phyloP scores from a whole-genome alignment of 257 asterid genomes.

The Galeopsis tetrahit region DNA sequence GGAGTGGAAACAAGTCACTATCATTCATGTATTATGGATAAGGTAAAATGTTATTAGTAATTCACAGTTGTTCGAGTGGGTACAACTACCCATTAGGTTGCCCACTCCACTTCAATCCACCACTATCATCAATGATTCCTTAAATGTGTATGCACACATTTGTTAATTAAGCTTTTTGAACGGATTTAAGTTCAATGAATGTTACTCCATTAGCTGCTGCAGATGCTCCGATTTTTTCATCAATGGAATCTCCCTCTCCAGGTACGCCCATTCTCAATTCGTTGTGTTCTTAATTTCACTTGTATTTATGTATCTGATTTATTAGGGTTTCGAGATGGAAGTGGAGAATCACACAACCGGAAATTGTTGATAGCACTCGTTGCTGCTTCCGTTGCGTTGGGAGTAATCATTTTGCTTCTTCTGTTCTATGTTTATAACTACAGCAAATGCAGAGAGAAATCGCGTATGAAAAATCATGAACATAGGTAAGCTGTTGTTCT shows the following conservation, averaged over 20 bases:
- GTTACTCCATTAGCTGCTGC: slow-evolving; percentile 7
- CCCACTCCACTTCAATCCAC: too few species aligned
- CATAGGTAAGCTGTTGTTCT: slow-evolving; percentile 35
- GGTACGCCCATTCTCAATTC: slow-evolving; percentile 25
- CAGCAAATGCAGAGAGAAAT: slow-evolving; percentile 41
- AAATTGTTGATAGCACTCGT: slow-evolving; percentile 47
- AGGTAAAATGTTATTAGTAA: too few species aligned
- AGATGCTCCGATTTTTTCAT: slow-evolving; percentile 32
- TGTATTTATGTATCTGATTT: background rate
- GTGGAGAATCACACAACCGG: slow-evolving; percentile 33
- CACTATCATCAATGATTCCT: too few species aligned
- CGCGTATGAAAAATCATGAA: slow-evolving; percentile 12
- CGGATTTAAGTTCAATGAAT: background rate
- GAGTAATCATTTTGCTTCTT: slow-evolving; percentile 37
- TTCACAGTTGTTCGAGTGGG: too few species aligned
- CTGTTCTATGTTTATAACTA: slow-evolving; percentile 47
- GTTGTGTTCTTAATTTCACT: background rate
- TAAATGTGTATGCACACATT: too few species aligned
- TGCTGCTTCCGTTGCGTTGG: slow-evolving; percentile 49
- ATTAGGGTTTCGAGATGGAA: slow-evolving; percentile 43
- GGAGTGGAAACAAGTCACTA: too few species aligned
- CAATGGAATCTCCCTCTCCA: slow-evolving; percentile 44
- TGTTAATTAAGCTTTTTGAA: background rate
- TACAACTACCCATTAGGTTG: too few species aligned
- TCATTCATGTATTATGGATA: too few species aligned